Conservation (phyloP, 805 yeast genomes). For the Saturnispora besseyi region DNA sequence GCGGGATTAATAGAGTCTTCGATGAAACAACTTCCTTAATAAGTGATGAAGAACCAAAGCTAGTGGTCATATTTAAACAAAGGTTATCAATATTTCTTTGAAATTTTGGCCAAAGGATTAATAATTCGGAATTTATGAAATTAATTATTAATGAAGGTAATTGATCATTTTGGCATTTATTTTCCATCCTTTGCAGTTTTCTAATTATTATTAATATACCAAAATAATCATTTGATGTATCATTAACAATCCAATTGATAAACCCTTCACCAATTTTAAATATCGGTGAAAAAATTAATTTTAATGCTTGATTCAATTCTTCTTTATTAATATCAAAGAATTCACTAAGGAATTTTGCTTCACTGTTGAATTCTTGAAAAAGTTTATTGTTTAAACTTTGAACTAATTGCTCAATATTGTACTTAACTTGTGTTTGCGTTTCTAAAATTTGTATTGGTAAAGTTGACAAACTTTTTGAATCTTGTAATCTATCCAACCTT, state of each 20-base stretch:
- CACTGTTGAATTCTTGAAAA: slow-evolving; percentile 68
- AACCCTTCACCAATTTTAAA: slow-evolving; percentile 41
- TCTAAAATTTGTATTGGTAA: slow-evolving; percentile 73
- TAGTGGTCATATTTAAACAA: slow-evolving; percentile 59
- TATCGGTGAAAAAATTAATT: slow-evolving; percentile 43
- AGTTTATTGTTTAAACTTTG: slow-evolving; percentile 65
- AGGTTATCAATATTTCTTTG: slow-evolving; percentile 69
- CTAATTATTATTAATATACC: slow-evolving; percentile 74
- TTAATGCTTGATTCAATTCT: slow-evolving; percentile 38
- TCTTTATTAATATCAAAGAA: slow-evolving; percentile 47
- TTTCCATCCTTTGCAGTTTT: slow-evolving; percentile 54
- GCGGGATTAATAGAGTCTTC: slow-evolving; percentile 35
- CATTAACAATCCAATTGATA: slow-evolving; percentile 32
- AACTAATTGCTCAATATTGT: slow-evolving; percentile 67
- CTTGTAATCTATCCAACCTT: slow-evolving; percentile 45
- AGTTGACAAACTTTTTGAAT: slow-evolving; percentile 42
- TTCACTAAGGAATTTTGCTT: slow-evolving; percentile 61
- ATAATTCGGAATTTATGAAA: slow-evolving; percentile 55
- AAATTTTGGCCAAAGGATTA: slow-evolving; percentile 79
- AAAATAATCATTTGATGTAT: slow-evolving; percentile 54
- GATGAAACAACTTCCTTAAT: slow-evolving; percentile 17
- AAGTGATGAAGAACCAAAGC: slow-evolving; percentile 32
- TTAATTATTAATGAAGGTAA: slow-evolving; percentile 60
- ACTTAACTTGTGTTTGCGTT: slow-evolving; percentile 25
- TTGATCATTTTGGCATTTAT: slow-evolving; percentile 56